Conservation (phyloP, 805 yeast species). For the Cyberlindnera euphorbiae region DNA sequence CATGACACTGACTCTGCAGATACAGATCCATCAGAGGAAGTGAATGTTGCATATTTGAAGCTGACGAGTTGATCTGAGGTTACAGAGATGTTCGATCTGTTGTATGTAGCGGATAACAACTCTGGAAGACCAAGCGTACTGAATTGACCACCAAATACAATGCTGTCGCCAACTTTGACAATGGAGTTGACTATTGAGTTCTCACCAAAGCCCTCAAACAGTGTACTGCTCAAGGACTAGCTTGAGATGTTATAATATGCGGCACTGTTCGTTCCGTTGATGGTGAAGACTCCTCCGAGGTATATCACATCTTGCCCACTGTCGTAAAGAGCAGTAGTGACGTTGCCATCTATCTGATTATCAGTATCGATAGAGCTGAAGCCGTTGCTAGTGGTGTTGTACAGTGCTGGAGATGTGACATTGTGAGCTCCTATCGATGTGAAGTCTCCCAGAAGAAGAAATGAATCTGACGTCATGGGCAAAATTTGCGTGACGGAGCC, state of each 20-base stretch:
- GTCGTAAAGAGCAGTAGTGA: constrained; percentile 46
- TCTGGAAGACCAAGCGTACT: constrained; percentile 35
- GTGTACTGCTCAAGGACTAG: constrained; percentile 40
- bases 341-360: constrained; percentile 29
- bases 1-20: constrained; percentile 37
- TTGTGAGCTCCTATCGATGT: constrained; percentile 18
- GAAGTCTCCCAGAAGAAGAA: constrained; percentile 29
- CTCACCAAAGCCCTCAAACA: constrained; percentile 73
- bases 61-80: constrained; percentile 61
- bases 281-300: constrained; percentile 75
- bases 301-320: constrained; percentile 46
- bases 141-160: constrained; percentile 81
- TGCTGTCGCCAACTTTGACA: constrained; percentile 41
- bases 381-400: constrained; percentile 28
- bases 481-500: constrained; percentile 22
- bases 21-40: constrained; percentile 34
- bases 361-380: constrained; percentile 25
- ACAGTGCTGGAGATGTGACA: constrained; percentile 29
- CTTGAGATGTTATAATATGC: constrained; percentile 55
- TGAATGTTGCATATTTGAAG: constrained; percentile 49
- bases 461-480: constrained; percentile 29
- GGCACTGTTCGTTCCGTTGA: constrained; percentile 49
- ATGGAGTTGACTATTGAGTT: constrained; percentile 61
- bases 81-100: constrained; percentile 36
- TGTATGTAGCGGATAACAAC: constrained; percentile 26